Conservation (phyloP, 768 basidiomycete species). For the Phaffia tasmanica region DNA sequence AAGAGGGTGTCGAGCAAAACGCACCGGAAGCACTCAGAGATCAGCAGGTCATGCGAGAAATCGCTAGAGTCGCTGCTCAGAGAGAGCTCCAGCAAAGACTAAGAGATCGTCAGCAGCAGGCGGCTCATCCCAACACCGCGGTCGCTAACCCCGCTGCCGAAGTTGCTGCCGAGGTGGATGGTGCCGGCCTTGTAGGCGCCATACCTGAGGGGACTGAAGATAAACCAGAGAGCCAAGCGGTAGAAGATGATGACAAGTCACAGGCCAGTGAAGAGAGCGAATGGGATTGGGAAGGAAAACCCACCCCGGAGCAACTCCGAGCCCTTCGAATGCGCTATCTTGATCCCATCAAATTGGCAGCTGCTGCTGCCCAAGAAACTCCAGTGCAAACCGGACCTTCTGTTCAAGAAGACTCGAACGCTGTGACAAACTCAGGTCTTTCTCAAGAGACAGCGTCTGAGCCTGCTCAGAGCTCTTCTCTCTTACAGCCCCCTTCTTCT, state of each 20-base stretch:
- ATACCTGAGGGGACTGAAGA: background rate
- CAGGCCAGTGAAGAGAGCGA: slow-evolving; percentile 5
- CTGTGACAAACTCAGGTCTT: too few species aligned
- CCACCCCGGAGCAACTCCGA: background rate
- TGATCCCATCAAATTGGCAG: background rate
- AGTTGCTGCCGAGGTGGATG: background rate
- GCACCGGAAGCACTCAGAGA: too few species aligned
- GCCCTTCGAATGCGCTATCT: background rate
- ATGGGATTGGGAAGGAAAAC: background rate
- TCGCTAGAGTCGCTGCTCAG: slow-evolving; percentile 10
- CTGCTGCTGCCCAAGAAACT: background rate
- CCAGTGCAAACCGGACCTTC: background rate
- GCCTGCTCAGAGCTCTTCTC: too few species aligned
- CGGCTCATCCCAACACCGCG: background rate
- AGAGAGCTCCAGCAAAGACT: slow-evolving; percentile 4
- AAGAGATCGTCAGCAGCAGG: slow-evolving; percentile 16
- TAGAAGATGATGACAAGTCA: slow-evolving; percentile 18
- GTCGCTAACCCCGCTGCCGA: background rate
- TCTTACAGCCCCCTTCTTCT: too few species aligned
- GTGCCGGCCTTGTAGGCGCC: background rate
- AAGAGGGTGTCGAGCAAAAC: too few species aligned
- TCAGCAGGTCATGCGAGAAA: slow-evolving; percentile 7
- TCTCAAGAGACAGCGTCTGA: too few species aligned
- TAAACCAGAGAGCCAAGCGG: background rate
- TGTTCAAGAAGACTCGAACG: too few species aligned